Base-by-base conservation (phyloP, 1,284 basidiomycete genomes). In the Mycena sp. region DNA sequence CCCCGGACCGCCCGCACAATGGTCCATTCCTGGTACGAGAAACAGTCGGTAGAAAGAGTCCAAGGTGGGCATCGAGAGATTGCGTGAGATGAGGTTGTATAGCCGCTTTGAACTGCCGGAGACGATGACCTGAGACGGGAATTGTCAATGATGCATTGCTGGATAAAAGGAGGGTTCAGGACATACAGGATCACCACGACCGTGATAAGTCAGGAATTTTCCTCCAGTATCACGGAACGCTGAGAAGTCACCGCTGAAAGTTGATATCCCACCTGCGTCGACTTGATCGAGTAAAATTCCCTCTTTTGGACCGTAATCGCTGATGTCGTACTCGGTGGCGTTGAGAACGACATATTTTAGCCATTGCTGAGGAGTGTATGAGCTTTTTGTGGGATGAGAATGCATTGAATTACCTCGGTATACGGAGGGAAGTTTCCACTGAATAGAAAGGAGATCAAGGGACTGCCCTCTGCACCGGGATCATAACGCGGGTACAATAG, bases 181-280 rank as follows among this genome's bases (percentile, higher is more conserved):
- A 46, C 46, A 11, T 25, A 43, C 61, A 68, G 56, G 48, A 44
- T 71, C 70, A 2, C 58, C 64, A 35, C 64, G 62, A 4, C 70
- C 70, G 32, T 71, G 70, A 32, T 69, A 69, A 0, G 62, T 65
- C 0, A 71, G 55, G 23, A 69, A 43, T 37, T 71, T 71, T 10
- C 70, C 68, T 35, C 64, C 64, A 2, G 59, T 50, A 16, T 52
- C 40, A 11, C 63, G 46, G 54, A 71, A 71, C 23, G 51, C 54
- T 14, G 64, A 63, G 7, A 71, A 37, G 48, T 69, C 55, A 25
- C 68, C 70, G 37, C 65, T 55, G 41, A 61, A 71, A 16, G 70
- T 68, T n/a, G 58, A 44, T 17, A 71, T 63, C 9, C 62, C 58
- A 38, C 56, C 66, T 9, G 57, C 64, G 50, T 71, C 63, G 19